Base-by-base conservation (phyloP, 148 eudicot genomes). In the Diospyros lotus region DNA sequence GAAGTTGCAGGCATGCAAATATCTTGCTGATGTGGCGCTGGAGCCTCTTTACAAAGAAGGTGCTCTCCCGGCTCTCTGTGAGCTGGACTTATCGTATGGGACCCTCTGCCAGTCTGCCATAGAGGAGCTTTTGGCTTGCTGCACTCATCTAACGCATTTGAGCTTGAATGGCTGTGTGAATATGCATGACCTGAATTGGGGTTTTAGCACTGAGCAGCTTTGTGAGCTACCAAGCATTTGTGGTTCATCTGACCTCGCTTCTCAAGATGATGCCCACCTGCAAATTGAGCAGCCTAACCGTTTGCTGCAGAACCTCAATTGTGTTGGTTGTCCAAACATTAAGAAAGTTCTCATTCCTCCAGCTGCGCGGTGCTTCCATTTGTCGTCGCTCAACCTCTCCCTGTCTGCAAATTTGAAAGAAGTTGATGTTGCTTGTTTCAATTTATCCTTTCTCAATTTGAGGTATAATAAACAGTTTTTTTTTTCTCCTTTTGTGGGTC, bases 1-100 rank as follows among this genome's bases (percentile, higher is more conserved):
- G 66, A 94, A 92, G 82, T 75, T 94, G 86, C 98, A 90, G 83
- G 98, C 98, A 11, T 94, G 98, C 90, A 94, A 94, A 85, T 92
- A 92, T 83, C 86, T 94, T n/a, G 78, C 77, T 75, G 92, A 92
- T 75, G 80, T 90, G 14, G 86, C 98, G 2, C 75, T 94, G 59
- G 96, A 92, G 82, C 90, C 96, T 72, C 89, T 94, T 40, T 87
- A 94, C 83, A 92, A 87, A 73, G 84, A 87, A 62, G 89, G 89
- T 71, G 93, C 97, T 77, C 88, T 94, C 73, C 98, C 97, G 18
- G 82, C 89, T 59, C 89, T 94, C 14, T 76, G 86, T 75, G 97
- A 94, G 74, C 75, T 94, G 91, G 98, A 94, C 81, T 80, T 94
- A 75, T 94, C 98, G 9, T 94, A 94, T 74, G 98, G 97, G 63